Base-by-base conservation (phyloP, 352 stramenopile species). In the Phytophthora meadii region DNA sequence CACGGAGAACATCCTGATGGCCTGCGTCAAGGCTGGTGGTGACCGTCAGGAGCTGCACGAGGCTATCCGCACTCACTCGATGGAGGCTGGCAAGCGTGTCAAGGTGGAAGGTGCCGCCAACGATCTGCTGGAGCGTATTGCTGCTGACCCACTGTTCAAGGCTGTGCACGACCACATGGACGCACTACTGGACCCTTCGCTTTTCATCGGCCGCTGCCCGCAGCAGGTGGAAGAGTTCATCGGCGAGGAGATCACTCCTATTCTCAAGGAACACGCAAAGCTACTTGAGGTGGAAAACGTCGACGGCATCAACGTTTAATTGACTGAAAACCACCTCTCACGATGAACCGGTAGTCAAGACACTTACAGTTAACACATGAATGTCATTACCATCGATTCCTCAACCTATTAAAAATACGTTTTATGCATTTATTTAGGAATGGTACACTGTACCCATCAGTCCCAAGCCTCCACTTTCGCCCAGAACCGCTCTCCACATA, bases 1-100 rank as follows among this genome's bases (percentile, higher is more conserved):
- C 25, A 99, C 98, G 9, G 98, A 99, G 77, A 98, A 98, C 74
- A 99, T 99, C 72, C 74, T 99, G 41, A 99, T 99, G 98, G 97
- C 98, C 40, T 99, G 97, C 73, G 90, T 98, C 49, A 99, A 99
- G 92, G 94, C 93, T 11, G 97, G 98, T 27, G 98, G 98, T n/a
- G 97, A 99, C 70, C 91, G 98, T 54, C 97, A 99, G 72, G 82
- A 92, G 61, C 82, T 99, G 44, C 98, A 99, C 81, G 98, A 99
- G 82, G 95, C 95, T 12, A 99, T 99, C 59, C 93, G 98, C 59
- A 97, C 98, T 53, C 96, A 99, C 81, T 99, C 96, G 54, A 99
- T 99, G 97, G 97, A 93, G 53, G 97, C 98, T 11, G 97, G 96
- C 49, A 97, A 94, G 70, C 91, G 97, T 48, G 97, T 99, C 44